Evolutionary conservation across 768 basidiomycete genomes (phyloP), one percentile per base, ranked within the genome.

Genomic region (Boletellus sp.): DNA sequence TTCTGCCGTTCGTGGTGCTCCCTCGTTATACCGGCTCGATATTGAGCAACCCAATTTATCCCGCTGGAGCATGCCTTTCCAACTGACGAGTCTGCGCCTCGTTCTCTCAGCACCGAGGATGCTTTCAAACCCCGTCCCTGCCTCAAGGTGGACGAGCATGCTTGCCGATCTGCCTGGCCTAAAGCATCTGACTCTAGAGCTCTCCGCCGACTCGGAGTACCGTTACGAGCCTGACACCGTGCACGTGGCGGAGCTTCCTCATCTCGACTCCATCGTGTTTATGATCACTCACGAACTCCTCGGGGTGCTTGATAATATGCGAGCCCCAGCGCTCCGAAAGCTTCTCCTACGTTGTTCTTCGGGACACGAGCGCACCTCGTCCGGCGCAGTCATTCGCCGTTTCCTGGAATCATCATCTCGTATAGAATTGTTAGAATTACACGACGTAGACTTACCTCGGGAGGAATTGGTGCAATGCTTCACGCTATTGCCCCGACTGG

Each of bases 391-490:
- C 19, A 55, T 70, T 33, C 67, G 59, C 49, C 55, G 23, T 48
- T 67, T 72, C 50, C 39, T 72, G 26, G 50, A 55, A 19, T 58
- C 63, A 16, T 61, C 67, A 11, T 64, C 71, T 23, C 66, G 65
- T 24, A 56, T 80, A 48, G 63, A 71, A 44, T 50, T 70, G 24
- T 67, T 81, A 51, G 77, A 81, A 59, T 66, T 79, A 45, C 70
- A 77, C 51, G 77, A 81, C 62, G 57, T 80, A 54, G 72, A 76
- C 55, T 60, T 80, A 28, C 52, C 73, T 34, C 64, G 67, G 20
- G 61, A 64, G 19, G 65, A 70, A 13, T 77, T 77, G 53, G 58
- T 60, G 33, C 59, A 54, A 16, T 68, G 66, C 51, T 70, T 75
- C 57, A 48, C 50, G 16, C 50, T 64, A 19, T 63, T 81, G 16